Base-by-base conservation (phyloP, 192 early-diverging fungal species). In the Podochytrium sp. region DNA sequence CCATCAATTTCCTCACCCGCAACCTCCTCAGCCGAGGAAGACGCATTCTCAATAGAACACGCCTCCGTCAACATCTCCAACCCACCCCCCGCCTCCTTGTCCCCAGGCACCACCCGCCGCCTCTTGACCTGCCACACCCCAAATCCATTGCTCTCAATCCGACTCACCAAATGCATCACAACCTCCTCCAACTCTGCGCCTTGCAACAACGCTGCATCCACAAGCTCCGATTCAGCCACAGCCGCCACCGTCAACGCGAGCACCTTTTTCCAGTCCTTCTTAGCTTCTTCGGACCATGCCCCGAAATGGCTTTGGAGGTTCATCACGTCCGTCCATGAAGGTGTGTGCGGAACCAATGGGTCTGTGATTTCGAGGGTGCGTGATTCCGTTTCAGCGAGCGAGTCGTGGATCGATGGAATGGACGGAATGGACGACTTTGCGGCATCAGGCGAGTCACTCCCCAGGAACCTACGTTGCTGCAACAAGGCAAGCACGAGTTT, bases 91-190 rank as follows among this genome's bases (percentile, higher is more conserved):
- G 14, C 65, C 12, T 29, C 20, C 1, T 47, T 12, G n/a, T 29
- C 14, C 2, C 12, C n/a, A 33, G 49, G 12, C 2, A 50, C 14
- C 40, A 47, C 43, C n/a, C 43, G 43, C 43, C n/a, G n/a, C 32
- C 75, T 79, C 5, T 81, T 58, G 4, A 72, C 62, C 56, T 80
- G 75, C 82, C 81, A 91, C 50, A 92, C 73, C 2, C 91, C 91
- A 80, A 92, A 92, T 0, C 87, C 88, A 77, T 91, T 92, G 65
- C 83, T 85, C 63, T 92, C 91, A 42, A 91, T 79, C 23, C 73
- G 60, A 33, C 83, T 85, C 51, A 90, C 80, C 64, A 91, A 51
- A 56, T 84, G 73, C 76, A 91, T 82, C 29, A 92, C n/a, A 12
- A 33, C 62, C 5, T 33, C 16, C 55, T 72, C 52, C 4, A 52